A percentile compares a stretch with the other conserved stretches of the same genome.
Evolutionary conservation across 1,139 yeast genomes (phyloP).

Genomic region (Hanseniaspora gamundiae): DNA sequence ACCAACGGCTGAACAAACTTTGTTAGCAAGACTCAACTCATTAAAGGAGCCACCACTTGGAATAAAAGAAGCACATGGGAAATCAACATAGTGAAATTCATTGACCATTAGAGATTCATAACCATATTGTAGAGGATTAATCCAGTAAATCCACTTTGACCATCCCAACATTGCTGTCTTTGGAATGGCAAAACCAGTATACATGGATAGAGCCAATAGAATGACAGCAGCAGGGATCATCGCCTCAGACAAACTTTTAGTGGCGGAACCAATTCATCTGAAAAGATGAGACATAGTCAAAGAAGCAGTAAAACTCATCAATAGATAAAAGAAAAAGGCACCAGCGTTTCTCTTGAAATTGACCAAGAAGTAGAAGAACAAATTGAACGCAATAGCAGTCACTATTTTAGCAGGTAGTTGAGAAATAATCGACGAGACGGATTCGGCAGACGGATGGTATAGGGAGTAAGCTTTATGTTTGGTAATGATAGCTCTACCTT

Average conservation of each 20-base stretch:
- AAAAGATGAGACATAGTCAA: constrained; percentile 61
- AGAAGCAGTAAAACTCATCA: constrained; percentile 42
- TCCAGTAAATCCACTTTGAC: constrained; percentile 69
- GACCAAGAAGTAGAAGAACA: constrained; percentile 54
- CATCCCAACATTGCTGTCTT: constrained; percentile 57
- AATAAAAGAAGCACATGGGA: constrained; percentile 34
- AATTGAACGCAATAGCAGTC: constrained; percentile 46
- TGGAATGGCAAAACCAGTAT: constrained; percentile 69
- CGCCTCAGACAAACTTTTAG: constrained; percentile 50
- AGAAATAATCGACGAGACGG: constrained; percentile 54
- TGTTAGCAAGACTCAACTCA: constrained; percentile 27
- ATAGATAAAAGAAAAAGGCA: constrained; percentile 51
- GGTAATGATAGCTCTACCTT: constrained; percentile 69
- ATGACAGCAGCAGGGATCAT: constrained; percentile 62
- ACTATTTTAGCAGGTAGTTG: constrained; percentile 53
- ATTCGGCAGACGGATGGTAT: constrained; percentile 70
- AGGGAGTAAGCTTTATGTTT: constrained; percentile 68
- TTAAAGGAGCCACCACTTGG: constrained; percentile 42
- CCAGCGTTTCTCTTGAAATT: constrained; percentile 57
- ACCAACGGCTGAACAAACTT: constrained; percentile 55
- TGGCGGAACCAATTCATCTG: constrained; percentile 56
- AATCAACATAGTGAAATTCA: constrained; percentile 32
- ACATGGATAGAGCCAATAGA: constrained; percentile 49
- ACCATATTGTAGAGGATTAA: constrained; percentile 58
- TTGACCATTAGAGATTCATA: constrained; percentile 58